Evolutionary conservation across 306 rosid genomes (phyloP), one percentile per base, ranked within the genome.

Genomic region (Glycyrrhiza uralensis): DNA sequence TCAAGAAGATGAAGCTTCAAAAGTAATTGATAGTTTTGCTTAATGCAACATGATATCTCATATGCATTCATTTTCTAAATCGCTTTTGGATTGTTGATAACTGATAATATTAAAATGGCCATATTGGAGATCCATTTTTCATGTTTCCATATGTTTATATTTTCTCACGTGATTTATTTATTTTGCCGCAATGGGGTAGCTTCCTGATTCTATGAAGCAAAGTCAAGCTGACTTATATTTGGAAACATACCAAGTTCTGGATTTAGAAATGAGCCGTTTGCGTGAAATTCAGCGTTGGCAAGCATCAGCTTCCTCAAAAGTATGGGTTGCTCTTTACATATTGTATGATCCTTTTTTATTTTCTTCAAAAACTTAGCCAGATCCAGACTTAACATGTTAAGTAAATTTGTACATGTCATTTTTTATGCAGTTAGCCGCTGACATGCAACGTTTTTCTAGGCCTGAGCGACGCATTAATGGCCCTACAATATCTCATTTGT

Each of bases 181-280:
- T 26, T 76, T 68, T 72, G 29, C 49, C 24, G 3, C 36, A 18
- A 76, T 72, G 63, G 75, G 72, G 58, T 89, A 94, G 98, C 96
- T 94, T 73, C 98, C 98, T 4, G 98, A 94, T 68, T 91, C 97
- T 77, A 94, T 94, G 98, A 94, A 94, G 89, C 98, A 94, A 86
- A 94, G 92, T 80, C 98, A 94, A 89, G 92, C 97, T 72, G 98
- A 94, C 76, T 88, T 94, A 74, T 94, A 94, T 80, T 76, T 91
- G 80, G 97, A 91, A 82, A 94, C 98, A 4, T 94, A 94, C 79
- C 97, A 94, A 94, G 98, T 91, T 80, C 76, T 94, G 78, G 98
- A 91, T 85, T 86, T 94, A 95, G 98, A 94, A 78, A 94, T 94
- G 98, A 91, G 98, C 65, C 98, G 97, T 44, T 73, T 94, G 64